Conservation (phyloP, 2,329 filamentous ascomycete species). For the Graphilbum ipis-grandicollis region DNA sequence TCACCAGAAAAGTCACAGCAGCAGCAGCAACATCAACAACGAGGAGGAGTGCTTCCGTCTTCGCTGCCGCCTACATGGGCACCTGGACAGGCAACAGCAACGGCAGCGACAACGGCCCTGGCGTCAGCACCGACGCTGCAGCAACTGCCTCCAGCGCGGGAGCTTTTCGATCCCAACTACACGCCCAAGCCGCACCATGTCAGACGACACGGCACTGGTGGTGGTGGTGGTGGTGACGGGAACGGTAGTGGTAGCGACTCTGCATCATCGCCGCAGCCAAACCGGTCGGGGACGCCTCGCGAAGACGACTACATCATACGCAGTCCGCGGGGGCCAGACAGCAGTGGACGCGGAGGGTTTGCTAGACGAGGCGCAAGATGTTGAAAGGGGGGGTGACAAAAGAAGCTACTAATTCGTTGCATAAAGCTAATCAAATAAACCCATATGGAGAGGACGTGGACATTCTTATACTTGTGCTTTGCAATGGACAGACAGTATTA, state of each 20-base stretch:
- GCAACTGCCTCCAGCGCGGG: conserved; percentile 23
- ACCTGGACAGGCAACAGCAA: too few species aligned
- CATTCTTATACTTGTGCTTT: too few species aligned
- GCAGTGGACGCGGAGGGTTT: conserved; percentile 59
- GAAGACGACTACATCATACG: conserved; percentile 52
- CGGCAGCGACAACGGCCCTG: not conserved
- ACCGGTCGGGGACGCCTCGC: conserved; percentile 29
- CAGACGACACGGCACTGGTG: conserved; percentile 11
- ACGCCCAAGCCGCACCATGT: conserved; percentile 42
- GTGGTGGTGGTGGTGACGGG: conserved; percentile 17
- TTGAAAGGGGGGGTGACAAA: too few species aligned
- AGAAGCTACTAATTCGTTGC: too few species aligned
- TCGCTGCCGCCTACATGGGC: too few species aligned
- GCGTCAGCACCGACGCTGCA: conserved; percentile 10
- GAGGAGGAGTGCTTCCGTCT: too few species aligned
- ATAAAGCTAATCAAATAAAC: too few species aligned
- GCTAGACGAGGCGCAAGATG: conserved; percentile 53
- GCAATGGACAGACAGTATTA: too few species aligned
- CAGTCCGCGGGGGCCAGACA: conserved; percentile 61
- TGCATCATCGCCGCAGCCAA: conserved; percentile 14
- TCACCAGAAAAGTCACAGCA: conserved; percentile 12
- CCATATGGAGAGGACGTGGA: too few species aligned
- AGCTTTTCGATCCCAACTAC: conserved; percentile 66
- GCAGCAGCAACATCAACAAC: conserved; percentile 9
- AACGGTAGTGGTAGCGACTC: conserved; percentile 3